A percentile compares a stretch with the other conserved stretches of the same genome.
These are phyloP conservation scores for Calocera cornea DNA, from an alignment of 768 basidiomycete species.

Conservation along the genomic window DNA sequence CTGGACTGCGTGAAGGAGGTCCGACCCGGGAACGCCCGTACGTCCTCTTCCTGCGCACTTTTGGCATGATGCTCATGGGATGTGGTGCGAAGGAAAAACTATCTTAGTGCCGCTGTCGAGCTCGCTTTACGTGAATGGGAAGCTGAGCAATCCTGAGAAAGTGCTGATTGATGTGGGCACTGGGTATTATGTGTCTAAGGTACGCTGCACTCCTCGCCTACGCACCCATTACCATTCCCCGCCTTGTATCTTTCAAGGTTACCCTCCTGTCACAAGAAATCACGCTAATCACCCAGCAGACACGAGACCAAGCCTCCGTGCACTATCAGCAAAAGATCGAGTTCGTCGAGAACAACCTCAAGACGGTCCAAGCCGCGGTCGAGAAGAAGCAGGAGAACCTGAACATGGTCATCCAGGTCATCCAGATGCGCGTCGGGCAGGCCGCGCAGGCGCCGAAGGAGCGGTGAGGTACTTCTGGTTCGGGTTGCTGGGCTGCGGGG, in stretches of 20 bases:
- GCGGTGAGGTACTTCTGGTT: neutral
- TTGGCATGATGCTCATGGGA: neutral
- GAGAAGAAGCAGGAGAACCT: slow-evolving; percentile 84
- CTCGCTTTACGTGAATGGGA: slow-evolving; percentile 91
- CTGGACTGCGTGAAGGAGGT: slow-evolving; percentile 67
- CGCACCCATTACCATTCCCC: neutral
- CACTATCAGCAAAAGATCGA: slow-evolving; percentile 73
- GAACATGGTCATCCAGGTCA: slow-evolving; percentile 53
- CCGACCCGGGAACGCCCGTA: slow-evolving; percentile 45
- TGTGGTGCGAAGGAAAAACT: slow-evolving; percentile 57
- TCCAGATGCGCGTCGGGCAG: slow-evolving; percentile 48
- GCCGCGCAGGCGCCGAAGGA: neutral
- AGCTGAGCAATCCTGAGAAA: slow-evolving; percentile 63
- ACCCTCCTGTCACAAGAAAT: too few species aligned
- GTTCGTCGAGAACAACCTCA: slow-evolving; percentile 70
- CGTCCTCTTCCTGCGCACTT: slow-evolving; percentile 9
- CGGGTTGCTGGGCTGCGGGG: neutral
- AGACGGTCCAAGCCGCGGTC: slow-evolving; percentile 77
- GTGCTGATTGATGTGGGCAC: slow-evolving; percentile 95
- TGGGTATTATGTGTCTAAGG: slow-evolving; percentile 94
- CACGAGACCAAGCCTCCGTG: slow-evolving; percentile 60
- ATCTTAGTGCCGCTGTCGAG: slow-evolving; percentile 87
- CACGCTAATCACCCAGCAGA: too few species aligned
- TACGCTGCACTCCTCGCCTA: slow-evolving; percentile 21
- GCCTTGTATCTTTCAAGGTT: too few species aligned